Base-by-base conservation (phyloP, 129 eudicot species). In the Flaveria bidentis region DNA sequence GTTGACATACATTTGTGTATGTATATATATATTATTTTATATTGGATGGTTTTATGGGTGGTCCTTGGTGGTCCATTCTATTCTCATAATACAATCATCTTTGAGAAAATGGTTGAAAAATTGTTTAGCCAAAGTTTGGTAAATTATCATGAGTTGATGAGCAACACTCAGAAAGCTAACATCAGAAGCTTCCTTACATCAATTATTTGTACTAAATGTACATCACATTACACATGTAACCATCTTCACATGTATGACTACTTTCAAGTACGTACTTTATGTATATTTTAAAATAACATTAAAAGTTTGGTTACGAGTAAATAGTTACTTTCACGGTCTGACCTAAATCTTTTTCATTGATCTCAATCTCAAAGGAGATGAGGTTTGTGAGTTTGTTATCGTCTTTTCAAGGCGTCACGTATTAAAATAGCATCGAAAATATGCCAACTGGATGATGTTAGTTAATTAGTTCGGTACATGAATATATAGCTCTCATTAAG, bases 101-200 rank as follows among this genome's bases (percentile, higher is more conserved):
- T 71, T 58, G 42, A 33, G 70, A 36, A 70, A 70, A 70, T 70
- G 71, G 84, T 80, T 80, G 80, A 80, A 80, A 44, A 55, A 3
- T 57, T 80, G 84, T 73, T 80, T 80, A 74, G 80, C 84, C 84
- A 74, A 74, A 80, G 84, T 80, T 74, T 74, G 83, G 66, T 74
- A 51, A 53, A 23, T 64, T 64, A 79, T 72, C 57, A 64, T 79
- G 83, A 80, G 79, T 80, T 66, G 84, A 67, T 80, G 84, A 73
- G 75, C 71, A 66, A 80, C 75, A 80, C 71, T 44, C 76, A 67
- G 56, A 80, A 80, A 74, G 80, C 76, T 66, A 80, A 56, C 79
- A 73, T 74, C 80, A 80, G 84, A 80, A 75, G 65, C 84, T 80
- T 74, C 84, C 84, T 80, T 74, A 67, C 84, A 80, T 80, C 39